Conservation (phyloP, 2,329 filamentous ascomycete genomes). For the Colletotrichum aenigma region DNA sequence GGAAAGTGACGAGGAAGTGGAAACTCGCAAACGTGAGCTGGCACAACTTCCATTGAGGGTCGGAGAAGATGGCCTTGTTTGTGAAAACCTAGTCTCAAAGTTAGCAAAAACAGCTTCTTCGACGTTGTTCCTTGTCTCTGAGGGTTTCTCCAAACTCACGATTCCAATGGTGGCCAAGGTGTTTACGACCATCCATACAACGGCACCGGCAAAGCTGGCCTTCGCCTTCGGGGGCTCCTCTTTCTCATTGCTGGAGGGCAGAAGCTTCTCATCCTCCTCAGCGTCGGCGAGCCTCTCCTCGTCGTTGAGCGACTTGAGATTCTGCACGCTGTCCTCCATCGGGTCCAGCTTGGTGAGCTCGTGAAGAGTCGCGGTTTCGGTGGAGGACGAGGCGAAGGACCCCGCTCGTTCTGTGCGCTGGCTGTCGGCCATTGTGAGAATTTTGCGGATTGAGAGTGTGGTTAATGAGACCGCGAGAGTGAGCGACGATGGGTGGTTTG, state of each 20-base stretch:
- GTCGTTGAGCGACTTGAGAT: slow-evolving; percentile 33
- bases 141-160: slow-evolving; percentile 41
- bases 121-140: too few species aligned
- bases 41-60: slow-evolving; percentile 62
- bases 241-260: slow-evolving; percentile 37
- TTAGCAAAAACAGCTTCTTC: slow-evolving; percentile 1
- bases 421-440: slow-evolving; percentile 26
- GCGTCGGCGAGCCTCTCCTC: slow-evolving; percentile 35
- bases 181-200: slow-evolving; percentile 65
- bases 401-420: slow-evolving; percentile 27
- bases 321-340: slow-evolving; percentile 33
- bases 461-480: background rate
- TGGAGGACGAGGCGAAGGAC: slow-evolving; percentile 39
- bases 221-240: slow-evolving; percentile 37
- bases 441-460: background rate
- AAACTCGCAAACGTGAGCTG: slow-evolving; percentile 72
- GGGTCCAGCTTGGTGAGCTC: slow-evolving; percentile 38
- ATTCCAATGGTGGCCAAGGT: slow-evolving; percentile 68
- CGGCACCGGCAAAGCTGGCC: slow-evolving; percentile 38
- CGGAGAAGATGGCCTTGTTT: slow-evolving; percentile 73
- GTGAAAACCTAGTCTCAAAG: slow-evolving; percentile 61
- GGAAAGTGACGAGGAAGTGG: slow-evolving; percentile 70
- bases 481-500: background rate
- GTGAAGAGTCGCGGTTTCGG: slow-evolving; percentile 32
- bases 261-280: slow-evolving; percentile 45